Percentiles rank a stretch among this genome's conserved stretches.
Conservation (phyloP, 768 basidiomycete species). For the Leucocoprinus leucothites region DNA sequence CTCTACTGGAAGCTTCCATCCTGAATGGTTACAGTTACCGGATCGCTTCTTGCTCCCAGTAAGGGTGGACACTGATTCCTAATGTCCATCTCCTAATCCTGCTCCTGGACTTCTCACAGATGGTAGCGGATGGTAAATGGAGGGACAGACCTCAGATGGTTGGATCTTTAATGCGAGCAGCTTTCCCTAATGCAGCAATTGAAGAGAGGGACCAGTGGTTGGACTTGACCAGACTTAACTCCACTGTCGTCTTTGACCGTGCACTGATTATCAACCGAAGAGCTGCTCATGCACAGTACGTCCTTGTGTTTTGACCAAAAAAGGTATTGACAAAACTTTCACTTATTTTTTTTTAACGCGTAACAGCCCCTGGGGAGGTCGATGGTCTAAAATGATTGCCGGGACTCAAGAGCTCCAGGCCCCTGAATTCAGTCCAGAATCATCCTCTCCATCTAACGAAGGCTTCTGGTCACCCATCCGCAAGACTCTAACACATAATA, state of each 20-base stretch:
- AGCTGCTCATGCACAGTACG: slow-evolving; percentile 51
- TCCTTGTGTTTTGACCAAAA: background rate
- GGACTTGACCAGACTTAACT: slow-evolving; percentile 43
- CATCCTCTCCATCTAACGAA: background rate
- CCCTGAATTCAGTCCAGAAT: slow-evolving; percentile 9
- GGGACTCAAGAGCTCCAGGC: slow-evolving; percentile 28
- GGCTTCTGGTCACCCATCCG: slow-evolving; percentile 36
- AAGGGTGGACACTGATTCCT: background rate
- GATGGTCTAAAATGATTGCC: slow-evolving; percentile 35
- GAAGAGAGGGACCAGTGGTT: slow-evolving; percentile 61
- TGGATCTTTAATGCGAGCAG: slow-evolving; percentile 59
- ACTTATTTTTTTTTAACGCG: too few relatives aligned
- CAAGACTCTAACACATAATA: slow-evolving; percentile 23
- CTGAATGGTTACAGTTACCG: slow-evolving; percentile 20
- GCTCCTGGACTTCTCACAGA: slow-evolving; percentile 11
- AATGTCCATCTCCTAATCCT: background rate
- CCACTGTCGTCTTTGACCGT: slow-evolving; percentile 59
- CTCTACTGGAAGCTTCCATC: slow-evolving; percentile 11
- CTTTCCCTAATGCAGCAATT: slow-evolving; percentile 57
- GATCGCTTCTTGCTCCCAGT: slow-evolving; percentile 30
- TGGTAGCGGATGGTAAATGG: slow-evolving; percentile 38
- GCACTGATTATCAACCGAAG: slow-evolving; percentile 61
- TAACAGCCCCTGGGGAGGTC: slow-evolving; percentile 22
- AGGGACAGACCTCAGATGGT: slow-evolving; percentile 61
- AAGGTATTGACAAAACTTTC: background rate